Evolutionary conservation across 2,329 filamentous ascomycete species (phyloP).

Genomic region (Diplocarpon mali): DNA sequence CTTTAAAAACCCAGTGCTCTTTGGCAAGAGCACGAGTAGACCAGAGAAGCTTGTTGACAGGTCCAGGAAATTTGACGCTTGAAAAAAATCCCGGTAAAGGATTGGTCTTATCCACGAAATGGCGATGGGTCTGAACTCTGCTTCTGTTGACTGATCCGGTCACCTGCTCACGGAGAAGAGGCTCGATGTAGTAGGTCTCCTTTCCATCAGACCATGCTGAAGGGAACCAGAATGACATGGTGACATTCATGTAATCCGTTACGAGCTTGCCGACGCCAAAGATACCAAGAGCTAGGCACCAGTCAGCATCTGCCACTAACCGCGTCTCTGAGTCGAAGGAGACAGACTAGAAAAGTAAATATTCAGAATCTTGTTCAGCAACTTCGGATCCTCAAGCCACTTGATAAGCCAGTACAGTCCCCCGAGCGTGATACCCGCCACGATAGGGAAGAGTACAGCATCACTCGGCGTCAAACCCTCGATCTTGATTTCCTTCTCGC

Average conservation of each 20-base stretch:
- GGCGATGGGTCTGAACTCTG: constrained; percentile 10
- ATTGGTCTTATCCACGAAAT: constrained; percentile 24
- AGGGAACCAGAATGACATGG: constrained; percentile 62
- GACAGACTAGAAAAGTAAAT: constrained; percentile 58
- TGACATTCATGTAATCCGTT: constrained; percentile 57
- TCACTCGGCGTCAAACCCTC: constrained; percentile 65
- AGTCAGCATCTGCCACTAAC: background rate
- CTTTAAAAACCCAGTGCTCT: constrained; percentile 37
- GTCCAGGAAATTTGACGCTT: constrained; percentile 21
- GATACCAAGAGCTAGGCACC: constrained; percentile 48
- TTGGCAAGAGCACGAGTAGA: constrained; percentile 38
- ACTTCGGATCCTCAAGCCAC: constrained; percentile 68
- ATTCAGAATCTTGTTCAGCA: constrained; percentile 74
- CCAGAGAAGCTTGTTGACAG: constrained; percentile 33
- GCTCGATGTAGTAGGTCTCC: constrained; percentile 37
- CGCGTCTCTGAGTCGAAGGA: background rate
- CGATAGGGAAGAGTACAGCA: constrained; percentile 72
- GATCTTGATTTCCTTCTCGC: constrained; percentile 43
- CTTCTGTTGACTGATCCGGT: constrained; percentile 9
- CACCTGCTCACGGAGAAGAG: constrained; percentile 22
- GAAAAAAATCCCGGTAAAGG: constrained; percentile 33
- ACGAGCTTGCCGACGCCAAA: constrained; percentile 64
- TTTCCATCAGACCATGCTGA: constrained; percentile 48
- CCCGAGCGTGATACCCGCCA: constrained; percentile 61
- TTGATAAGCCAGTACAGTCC: constrained; percentile 83